Percentiles rank a stretch among this genome's conserved stretches.
Conservation (phyloP, 164 flowering plant species). For the Berberis thunbergii region DNA sequence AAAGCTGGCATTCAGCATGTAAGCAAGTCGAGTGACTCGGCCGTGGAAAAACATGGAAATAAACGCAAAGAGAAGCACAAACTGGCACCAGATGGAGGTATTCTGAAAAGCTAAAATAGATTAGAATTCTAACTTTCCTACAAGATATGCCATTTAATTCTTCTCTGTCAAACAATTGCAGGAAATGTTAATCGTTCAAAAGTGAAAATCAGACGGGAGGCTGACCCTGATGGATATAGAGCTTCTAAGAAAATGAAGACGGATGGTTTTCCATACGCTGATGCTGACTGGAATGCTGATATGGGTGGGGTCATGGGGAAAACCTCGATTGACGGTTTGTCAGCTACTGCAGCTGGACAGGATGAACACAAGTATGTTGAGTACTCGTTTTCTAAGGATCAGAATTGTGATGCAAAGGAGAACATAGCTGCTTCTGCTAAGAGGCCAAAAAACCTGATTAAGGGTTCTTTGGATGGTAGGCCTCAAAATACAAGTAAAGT, state of each 20-base stretch:
- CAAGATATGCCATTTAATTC: neutral
- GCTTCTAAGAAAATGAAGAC: slow-evolving; percentile 56
- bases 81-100: slow-evolving; percentile 49
- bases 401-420: slow-evolving; percentile 17
- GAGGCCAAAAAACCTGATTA: slow-evolving; percentile 20
- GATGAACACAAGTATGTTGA: slow-evolving; percentile 18
- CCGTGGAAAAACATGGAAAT: slow-evolving; percentile 23
- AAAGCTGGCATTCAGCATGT: slow-evolving; percentile 21
- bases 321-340: slow-evolving; percentile 20
- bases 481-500: slow-evolving; percentile 12
- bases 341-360: slow-evolving; percentile 22
- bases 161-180: slow-evolving; percentile 15
- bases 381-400: slow-evolving; percentile 19
- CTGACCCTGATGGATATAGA: slow-evolving; percentile 30
- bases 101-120: neutral
- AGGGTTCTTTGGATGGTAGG: slow-evolving; percentile 22
- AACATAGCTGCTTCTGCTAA: slow-evolving; percentile 17
- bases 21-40: slow-evolving; percentile 25
- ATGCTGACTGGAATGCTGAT: slow-evolving; percentile 33
- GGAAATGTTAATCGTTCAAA: slow-evolving; percentile 41
- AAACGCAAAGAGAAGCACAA: slow-evolving; percentile 36
- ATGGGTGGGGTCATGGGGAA: slow-evolving; percentile 14
- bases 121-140: neutral
- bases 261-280: slow-evolving; percentile 19
- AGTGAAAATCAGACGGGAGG: slow-evolving; percentile 32